phyloP scores from a whole-genome alignment of 2,329 filamentous ascomycete genomes.

The Colletotrichum tofieldiae region DNA sequence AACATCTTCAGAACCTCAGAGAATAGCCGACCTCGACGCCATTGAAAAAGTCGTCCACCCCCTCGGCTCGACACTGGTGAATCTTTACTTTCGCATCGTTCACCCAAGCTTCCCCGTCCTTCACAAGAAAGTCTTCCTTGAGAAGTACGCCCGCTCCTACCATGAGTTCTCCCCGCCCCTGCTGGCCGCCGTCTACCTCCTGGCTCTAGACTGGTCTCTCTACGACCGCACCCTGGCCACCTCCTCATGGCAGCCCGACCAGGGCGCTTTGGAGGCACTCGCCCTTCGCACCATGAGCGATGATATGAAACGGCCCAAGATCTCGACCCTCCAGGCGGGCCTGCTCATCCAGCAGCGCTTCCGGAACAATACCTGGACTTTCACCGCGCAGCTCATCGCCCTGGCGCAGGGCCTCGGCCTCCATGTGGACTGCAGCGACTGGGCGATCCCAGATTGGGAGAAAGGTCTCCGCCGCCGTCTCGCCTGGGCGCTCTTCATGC shows the following conservation, averaged over 20 bases:
- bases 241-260: constrained; percentile 50
- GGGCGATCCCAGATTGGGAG: constrained; percentile 76
- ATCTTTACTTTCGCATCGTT: constrained; percentile 77
- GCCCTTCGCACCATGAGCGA: constrained; percentile 62
- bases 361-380: constrained; percentile 62
- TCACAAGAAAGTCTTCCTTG: constrained; percentile 74
- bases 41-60: constrained; percentile 76
- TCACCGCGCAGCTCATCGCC: constrained; percentile 69
- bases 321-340: constrained; percentile 70
- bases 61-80: constrained; percentile 74
- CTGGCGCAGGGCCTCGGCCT: constrained; percentile 72
- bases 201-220: constrained; percentile 74
- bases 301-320: constrained; percentile 66
- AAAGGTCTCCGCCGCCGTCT: constrained; percentile 73
- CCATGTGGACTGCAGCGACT: constrained; percentile 73
- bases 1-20: constrained; percentile 57
- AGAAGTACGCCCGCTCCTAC: constrained; percentile 72
- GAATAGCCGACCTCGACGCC: constrained; percentile 59
- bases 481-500: constrained; percentile 77
- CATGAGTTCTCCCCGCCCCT: constrained; percentile 73
- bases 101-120: constrained; percentile 73
- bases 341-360: constrained; percentile 67
- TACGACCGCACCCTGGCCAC: constrained; percentile 67
- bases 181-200: constrained; percentile 73
- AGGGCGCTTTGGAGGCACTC: constrained; percentile 55